Base-by-base conservation (phyloP, 371 early-diverging fungal genomes). In the Zopfochytrium polystomum region DNA sequence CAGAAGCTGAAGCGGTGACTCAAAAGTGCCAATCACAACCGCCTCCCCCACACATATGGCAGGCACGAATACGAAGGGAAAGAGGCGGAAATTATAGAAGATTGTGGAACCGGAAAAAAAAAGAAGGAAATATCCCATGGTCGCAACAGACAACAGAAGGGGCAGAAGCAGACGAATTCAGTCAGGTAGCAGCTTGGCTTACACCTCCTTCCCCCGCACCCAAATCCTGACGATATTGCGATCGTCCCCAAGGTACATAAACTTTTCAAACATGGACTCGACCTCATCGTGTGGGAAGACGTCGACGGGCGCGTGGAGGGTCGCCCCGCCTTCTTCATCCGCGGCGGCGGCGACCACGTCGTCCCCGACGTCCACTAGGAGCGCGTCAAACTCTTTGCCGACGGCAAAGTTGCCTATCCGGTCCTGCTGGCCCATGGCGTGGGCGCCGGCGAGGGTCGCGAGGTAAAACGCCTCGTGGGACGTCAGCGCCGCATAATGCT, bases 301-400 rank as follows among this genome's bases (percentile, higher is more conserved):
- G 33, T 71, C 70, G 18, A 79, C 63, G 1, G 67, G 29, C 54
- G 46, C 31, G 18, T 38, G 50, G 30, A 53, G 44, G 7, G 45
- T 38, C 3, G 66, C 65, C 0, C 66, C 69, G 9, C 50, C 27
- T 22, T 13, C 52, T n/a, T n/a, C n/a, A n/a, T n/a, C n/a, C n/a
- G n/a, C n/a, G 51, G 62, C 25, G n/a, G n/a, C 47, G 2, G 62
- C 42, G 20, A 42, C 30, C 46, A 29, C 46, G 27, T 9, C 3
- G 15, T 23, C 53, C 30, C 18, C 42, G 53, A 87, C 68, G 66
- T 92, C 88, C 2, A 93, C 81, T 52, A 91, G 67, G 9, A 93
- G 78, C 3, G 93, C 94, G 74, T 96, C 96, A 78, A 96, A 92
- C 7, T 89, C 82, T 71, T 92, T 93, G 27, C 90, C 91, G 3